Evolutionary conservation across 78 protist genomes (phyloP), one percentile per base, ranked within the genome.

Genomic region (Thecamonas trahens): DNA sequence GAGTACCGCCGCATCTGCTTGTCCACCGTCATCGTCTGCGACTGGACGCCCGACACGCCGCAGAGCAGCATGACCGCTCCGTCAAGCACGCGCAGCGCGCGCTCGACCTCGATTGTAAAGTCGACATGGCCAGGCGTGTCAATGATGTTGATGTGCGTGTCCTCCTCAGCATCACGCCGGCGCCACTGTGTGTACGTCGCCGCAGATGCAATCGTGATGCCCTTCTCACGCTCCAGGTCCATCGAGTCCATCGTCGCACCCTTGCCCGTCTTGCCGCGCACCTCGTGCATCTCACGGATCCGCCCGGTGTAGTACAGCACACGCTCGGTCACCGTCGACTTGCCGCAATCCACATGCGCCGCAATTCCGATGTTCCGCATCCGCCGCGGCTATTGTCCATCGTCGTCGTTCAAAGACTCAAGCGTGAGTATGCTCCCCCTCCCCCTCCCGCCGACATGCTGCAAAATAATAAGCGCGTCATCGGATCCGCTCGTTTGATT

Each of bases 81-180:
- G 47, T 92, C 96, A 1, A 92, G 45, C n/a, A 92, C 93, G 39
- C 94, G 82, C 61, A 92, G 75, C 1, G 91, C 77, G 47, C 94
- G 79, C 65, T 92, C 94, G 18, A 92, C 97, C 62, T 95, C 99
- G n/a, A 95, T 85, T 35, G 99, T 93, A 79, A 95, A 95, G 82
- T 95, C 99, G 39, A 95, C 96, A 91, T 95, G 99, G 42, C 87
- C 87, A 37, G 98, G 99, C 9, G 99, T 96, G 82, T 96, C 99
- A 77, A 96, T 96, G 59, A 96, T 85, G 82, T 96, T 96, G 79
- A 92, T 72, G 32, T 74, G 77, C 34, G 39, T 3, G 37, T 85
- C 95, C 32, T 71, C 58, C n/a, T n/a, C n/a, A n/a, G n/a, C n/a
- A n/a, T n/a, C n/a, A n/a, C n/a, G n/a, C n/a, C n/a, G n/a, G n/a